Conservation (phyloP, 768 basidiomycete species). For the Russula lepida region DNA sequence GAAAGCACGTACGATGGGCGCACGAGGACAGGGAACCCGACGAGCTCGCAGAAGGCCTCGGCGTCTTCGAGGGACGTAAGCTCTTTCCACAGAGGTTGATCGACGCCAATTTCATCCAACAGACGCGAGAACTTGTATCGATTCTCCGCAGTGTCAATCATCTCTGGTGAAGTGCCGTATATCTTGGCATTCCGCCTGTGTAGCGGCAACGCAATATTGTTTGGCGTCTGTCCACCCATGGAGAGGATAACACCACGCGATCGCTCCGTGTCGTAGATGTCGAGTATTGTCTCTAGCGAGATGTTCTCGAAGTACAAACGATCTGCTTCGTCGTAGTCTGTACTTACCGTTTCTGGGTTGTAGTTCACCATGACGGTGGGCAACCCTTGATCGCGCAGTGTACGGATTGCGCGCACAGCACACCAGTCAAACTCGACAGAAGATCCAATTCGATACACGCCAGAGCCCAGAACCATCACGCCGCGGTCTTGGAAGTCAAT, state of each 20-base stretch:
- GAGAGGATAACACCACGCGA: slow-evolving; percentile 90
- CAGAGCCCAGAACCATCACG: slow-evolving; percentile 95
- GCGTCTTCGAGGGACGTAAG: slow-evolving; percentile 88
- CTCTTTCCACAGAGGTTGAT: slow-evolving; percentile 97
- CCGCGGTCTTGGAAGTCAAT: slow-evolving; percentile 84
- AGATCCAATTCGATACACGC: slow-evolving; percentile 97
- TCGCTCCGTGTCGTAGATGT: slow-evolving; percentile 89
- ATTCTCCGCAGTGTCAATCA: slow-evolving; percentile 99
- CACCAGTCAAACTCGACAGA: slow-evolving; percentile 99
- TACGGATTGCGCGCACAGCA: slow-evolving; percentile 93
- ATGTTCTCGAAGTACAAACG: slow-evolving; percentile 99
- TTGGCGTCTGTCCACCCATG: slow-evolving; percentile 98
- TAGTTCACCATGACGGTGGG: slow-evolving; percentile 99
- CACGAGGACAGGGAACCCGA: slow-evolving; percentile 93
- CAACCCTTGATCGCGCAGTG: slow-evolving; percentile 87
- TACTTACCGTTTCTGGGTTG: slow-evolving; percentile 98
- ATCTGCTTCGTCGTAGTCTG: slow-evolving; percentile 98
- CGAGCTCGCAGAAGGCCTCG: slow-evolving; percentile 79
- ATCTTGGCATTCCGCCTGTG: slow-evolving; percentile 97
- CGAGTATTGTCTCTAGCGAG: slow-evolving; percentile 89
- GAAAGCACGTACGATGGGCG: slow-evolving; percentile 99
- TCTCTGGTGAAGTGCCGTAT: slow-evolving; percentile 96
- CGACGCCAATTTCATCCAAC: slow-evolving; percentile 95
- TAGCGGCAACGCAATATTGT: slow-evolving; percentile 96
- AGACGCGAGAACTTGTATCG: slow-evolving; percentile 99